These are phyloP conservation scores for Hsuehochloa calcarea DNA, from an alignment of 176 grass and related monocot genomes.

Conservation along the genomic window DNA sequence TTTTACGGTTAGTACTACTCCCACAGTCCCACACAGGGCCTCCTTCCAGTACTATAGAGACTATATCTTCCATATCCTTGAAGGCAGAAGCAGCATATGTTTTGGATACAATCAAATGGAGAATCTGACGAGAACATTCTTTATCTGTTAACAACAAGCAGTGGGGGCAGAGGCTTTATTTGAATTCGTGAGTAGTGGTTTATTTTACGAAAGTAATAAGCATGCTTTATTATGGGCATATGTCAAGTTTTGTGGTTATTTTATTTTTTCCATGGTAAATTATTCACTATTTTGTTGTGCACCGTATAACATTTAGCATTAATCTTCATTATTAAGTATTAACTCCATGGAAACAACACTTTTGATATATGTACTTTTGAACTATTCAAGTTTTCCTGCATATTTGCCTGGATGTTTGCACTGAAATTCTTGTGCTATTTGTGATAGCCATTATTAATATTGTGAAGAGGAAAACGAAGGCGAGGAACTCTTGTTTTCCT, in stretches of 20 bases:
- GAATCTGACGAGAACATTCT: conserved; percentile 69
- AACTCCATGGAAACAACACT: neutral
- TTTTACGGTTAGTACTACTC: neutral
- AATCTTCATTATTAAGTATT: conserved; percentile 4
- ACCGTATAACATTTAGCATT: neutral
- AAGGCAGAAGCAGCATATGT: conserved; percentile 27
- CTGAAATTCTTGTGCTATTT: conserved; percentile 10
- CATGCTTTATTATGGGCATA: neutral
- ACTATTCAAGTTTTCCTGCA: conserved; percentile 10
- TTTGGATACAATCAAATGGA: conserved; percentile 41
- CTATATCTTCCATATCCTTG: neutral
- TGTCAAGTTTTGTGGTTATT: neutral
- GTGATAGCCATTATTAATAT: neutral
- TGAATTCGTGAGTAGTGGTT: conserved; percentile 4
- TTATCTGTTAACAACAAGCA: conserved; percentile 51
- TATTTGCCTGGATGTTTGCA: conserved; percentile 16
- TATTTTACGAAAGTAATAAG: neutral
- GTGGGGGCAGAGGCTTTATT: conserved; percentile 17
- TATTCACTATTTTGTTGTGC: neutral
- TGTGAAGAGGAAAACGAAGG: conserved; percentile 1
- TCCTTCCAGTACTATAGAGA: neutral
- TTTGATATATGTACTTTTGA: neutral
- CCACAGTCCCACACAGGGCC: conserved; percentile 16
- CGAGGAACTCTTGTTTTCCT: neutral
- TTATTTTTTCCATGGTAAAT: conserved; percentile 3